Base-by-base conservation (phyloP, 257 asterid species). In the Scutellaria minor region DNA sequence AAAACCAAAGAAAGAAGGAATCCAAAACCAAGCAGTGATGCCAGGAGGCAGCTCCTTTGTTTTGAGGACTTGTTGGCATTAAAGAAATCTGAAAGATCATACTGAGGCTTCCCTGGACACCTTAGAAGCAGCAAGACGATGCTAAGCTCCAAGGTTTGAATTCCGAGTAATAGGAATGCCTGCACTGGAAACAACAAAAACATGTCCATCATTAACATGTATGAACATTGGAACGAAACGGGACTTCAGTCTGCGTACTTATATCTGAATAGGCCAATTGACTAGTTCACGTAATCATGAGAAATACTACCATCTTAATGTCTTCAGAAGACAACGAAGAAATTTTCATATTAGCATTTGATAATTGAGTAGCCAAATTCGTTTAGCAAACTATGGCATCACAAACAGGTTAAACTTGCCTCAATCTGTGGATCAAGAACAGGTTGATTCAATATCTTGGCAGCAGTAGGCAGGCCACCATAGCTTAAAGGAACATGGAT, bases 401-500 rank as follows among this genome's bases (percentile, higher is more conserved):
- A 41, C 22, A 14, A 24, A 15, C 9, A 7, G 18, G 9, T 14
- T 10, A 72, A 68, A 50, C 22, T 65, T 63, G 86, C 98, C 87
- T 83, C 79, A n/a, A 62, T 60, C 67, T 90, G 88, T n/a, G 95
- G 89, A 70, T 79, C 69, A 14, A 88, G 92, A 73, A 77, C 81
- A 53, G 82, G 81, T 70, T 83, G 88, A 70, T 84, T 87, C 79
- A 88, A n/a, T 68, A 85, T 54, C 67, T 78, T 84, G 81, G 88
- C 82, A 70, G 86, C 83, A 20, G 78, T 82, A 61, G 98, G 85
- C 54, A 89, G 68, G 71, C 97, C 96, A 6, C 98, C 98, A 71
- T 83, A 93, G 77, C 98, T 93, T 81, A 93, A 74, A 52, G 98
- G 97, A 66, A 89, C 80, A 4, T 93, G 98, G 78, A 93, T 80